Base-by-base conservation (phyloP, 768 basidiomycete genomes). In the Podaxis mareebaensis region DNA sequence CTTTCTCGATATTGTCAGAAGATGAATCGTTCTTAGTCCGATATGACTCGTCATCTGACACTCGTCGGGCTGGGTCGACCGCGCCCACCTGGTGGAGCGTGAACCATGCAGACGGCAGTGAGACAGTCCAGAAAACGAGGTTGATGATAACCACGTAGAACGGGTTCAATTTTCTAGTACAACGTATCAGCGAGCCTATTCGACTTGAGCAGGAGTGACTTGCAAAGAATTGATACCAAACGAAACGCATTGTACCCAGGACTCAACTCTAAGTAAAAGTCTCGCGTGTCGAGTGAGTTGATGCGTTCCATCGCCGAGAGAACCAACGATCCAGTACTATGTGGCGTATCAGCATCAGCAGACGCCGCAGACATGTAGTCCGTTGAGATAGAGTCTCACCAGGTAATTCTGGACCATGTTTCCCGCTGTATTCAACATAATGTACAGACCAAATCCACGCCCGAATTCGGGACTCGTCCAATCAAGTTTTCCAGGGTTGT, bases 351-450 rank as follows among this genome's bases (percentile, higher is more conserved):
- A 24, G 20, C 24, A 24, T 51, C 20, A 28, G 49, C 49, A 28
- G 22, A 42, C 4, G 17, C 7, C 3, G 22, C 15, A 55, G 36
- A 20, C 38, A 4, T 40, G 22, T 20, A 10, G 10, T 20, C 7
- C 13, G 22, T 39, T 15, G 54, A 40, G 54, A 39, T 3, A 24
- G 13, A 12, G 22, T 40, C 65, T 60, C 36, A 64, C 66, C n/a
- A 69, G 53, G 59, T 71, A 67, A 44, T 68, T 69, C 44, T 69
- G 65, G 11, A 67, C 66, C 60, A 68, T 58, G 38, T 51, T 61
- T 26, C 67, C 67, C 26, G 69, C 51, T 4, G 64, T 61, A 39
- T 64, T 63, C 4, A 68, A 54, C 66, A 69, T 66, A 39, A 67
- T 66, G 36, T 66, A 62, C 20, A 67, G 53, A 6, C 67, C 66